phyloP scores from a whole-genome alignment of 352 stramenopile species.

The Phytopythium oedochilum region DNA sequence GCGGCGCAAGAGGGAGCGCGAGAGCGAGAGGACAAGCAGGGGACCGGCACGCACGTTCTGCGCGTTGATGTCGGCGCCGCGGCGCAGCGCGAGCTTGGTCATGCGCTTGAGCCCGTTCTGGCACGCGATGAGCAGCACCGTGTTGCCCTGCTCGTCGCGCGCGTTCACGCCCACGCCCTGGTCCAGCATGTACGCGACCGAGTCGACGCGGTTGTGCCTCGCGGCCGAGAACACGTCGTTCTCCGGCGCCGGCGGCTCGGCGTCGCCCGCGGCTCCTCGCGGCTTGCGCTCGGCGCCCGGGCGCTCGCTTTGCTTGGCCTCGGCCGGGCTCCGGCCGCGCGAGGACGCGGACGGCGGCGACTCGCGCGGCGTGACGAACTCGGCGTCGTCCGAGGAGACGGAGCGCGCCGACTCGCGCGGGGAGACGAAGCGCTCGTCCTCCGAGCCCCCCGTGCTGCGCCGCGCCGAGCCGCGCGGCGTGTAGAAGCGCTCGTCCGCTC shows the following conservation, averaged over 20 bases:
- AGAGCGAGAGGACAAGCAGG: background rate
- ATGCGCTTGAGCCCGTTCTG: constrained; percentile 91
- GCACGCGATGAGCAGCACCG: constrained; percentile 81
- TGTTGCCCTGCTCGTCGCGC: constrained; percentile 79
- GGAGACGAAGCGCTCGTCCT: constrained; percentile 60
- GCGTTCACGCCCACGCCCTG: constrained; percentile 78
- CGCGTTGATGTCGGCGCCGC: constrained; percentile 86
- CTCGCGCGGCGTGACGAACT: constrained; percentile 52
- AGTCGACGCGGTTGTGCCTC: constrained; percentile 80
- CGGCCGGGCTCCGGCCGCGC: background rate
- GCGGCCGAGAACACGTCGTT: constrained; percentile 87
- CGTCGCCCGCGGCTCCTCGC: background rate
- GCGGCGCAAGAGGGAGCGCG: background rate
- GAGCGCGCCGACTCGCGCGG: constrained; percentile 51
- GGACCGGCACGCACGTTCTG: constrained; percentile 52
- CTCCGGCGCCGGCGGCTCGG: constrained; percentile 20
- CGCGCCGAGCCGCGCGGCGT: constrained; percentile 54
- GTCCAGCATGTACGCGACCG: constrained; percentile 82
- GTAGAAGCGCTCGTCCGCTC: constrained; percentile 55
- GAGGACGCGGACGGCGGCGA: background rate
- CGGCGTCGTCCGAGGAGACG: constrained; percentile 56
- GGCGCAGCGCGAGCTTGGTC: constrained; percentile 77
- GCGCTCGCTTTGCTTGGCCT: background rate
- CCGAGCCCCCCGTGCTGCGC: constrained; percentile 35
- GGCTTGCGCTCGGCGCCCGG: constrained; percentile 28